phyloP scores from a whole-genome alignment of 768 basidiomycete genomes.

The Cystofilobasidium ferigula region DNA sequence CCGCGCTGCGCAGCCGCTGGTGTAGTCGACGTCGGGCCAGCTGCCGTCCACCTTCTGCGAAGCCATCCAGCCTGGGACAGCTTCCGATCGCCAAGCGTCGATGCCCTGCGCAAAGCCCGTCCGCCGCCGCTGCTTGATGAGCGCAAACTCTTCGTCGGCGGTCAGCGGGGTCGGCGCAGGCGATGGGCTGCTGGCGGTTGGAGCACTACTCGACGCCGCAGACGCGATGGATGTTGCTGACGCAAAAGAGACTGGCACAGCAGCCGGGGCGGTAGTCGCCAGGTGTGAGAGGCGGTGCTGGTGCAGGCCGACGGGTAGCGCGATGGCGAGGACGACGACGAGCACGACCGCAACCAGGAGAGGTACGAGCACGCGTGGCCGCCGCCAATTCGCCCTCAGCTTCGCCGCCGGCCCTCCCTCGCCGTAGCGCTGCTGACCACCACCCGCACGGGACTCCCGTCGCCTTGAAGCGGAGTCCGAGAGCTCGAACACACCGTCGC shows the following conservation, averaged over 20 bases:
- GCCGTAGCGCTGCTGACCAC: too few relatives aligned
- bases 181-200: background rate
- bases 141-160: background rate
- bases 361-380: background rate
- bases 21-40: slow-evolving; percentile 48
- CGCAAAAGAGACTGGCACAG: background rate
- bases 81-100: background rate
- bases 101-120: background rate
- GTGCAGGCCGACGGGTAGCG: background rate
- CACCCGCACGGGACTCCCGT: too few relatives aligned
- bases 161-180: background rate
- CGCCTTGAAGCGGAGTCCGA: too few relatives aligned
- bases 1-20: slow-evolving; percentile 52
- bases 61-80: slow-evolving; percentile 12
- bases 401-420: too few relatives aligned
- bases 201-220: background rate
- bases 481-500: too few relatives aligned
- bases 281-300: background rate
- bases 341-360: background rate
- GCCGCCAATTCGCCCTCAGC: background rate
- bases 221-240: too few relatives aligned
- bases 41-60: slow-evolving; percentile 27
- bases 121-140: background rate
- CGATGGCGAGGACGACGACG: background rate
- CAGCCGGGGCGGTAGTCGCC: background rate